These are phyloP conservation scores for Paraphoma sp. DNA, from an alignment of 2,329 filamentous ascomycete genomes.

Conservation along the genomic window DNA sequence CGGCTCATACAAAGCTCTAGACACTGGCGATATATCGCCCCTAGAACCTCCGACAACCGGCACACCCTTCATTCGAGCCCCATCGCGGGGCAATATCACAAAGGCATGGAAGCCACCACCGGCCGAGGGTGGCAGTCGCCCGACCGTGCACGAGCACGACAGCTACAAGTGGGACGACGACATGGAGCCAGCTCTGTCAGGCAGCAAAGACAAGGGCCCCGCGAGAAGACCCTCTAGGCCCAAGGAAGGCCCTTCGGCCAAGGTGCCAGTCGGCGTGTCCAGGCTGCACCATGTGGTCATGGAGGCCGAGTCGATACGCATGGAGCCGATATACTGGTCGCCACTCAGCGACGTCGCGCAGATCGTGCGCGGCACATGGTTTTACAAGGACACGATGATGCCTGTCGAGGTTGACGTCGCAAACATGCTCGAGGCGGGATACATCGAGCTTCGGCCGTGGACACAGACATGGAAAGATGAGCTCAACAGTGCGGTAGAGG, in stretches of 20 bases:
- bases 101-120: conserved; percentile 30
- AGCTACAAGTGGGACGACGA: conserved; percentile 59
- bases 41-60: conserved; percentile 51
- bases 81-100: conserved; percentile 49
- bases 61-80: conserved; percentile 59
- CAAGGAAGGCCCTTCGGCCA: conserved; percentile 51
- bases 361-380: conserved; percentile 91
- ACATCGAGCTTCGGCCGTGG: conserved; percentile 84
- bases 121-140: conserved; percentile 37
- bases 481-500: conserved; percentile 85
- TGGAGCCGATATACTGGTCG: conserved; percentile 98
- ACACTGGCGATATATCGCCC: conserved; percentile 38
- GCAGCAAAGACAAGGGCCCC: conserved; percentile 37
- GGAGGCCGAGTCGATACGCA: conserved; percentile 66
- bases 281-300: conserved; percentile 87
- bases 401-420: conserved; percentile 85
- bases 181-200: conserved; percentile 41
- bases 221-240: conserved; percentile 27
- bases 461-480: conserved; percentile 93
- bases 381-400: conserved; percentile 94
- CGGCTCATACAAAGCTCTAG: conserved; percentile 39
- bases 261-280: conserved; percentile 88
- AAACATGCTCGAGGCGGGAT: conserved; percentile 92
- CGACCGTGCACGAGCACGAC: conserved; percentile 49
- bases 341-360: conserved; percentile 87